A percentile compares a stretch with the other conserved stretches of the same genome.
phyloP scores from a whole-genome alignment of 2,329 filamentous ascomycete species.

The Aspergillus unguis region DNA sequence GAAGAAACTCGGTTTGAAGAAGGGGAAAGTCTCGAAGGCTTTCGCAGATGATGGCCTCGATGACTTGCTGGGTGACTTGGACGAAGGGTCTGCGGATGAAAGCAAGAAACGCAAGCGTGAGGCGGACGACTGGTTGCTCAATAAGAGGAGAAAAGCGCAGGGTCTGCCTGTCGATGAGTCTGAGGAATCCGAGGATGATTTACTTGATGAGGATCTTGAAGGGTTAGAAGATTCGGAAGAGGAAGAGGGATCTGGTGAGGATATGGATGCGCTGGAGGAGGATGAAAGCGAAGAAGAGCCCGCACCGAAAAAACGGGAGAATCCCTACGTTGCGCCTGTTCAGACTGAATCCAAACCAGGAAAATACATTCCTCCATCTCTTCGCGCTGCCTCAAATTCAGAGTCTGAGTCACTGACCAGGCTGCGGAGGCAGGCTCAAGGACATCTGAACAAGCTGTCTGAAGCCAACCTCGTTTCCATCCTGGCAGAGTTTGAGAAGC shows the following conservation, averaged over 20 bases:
- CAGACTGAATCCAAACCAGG: constrained; percentile 49
- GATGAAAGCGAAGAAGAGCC: constrained; percentile 42
- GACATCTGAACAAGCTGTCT: constrained; percentile 86
- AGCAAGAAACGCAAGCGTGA: constrained; percentile 59
- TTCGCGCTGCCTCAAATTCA: constrained; percentile 62
- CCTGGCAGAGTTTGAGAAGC: constrained; percentile 71
- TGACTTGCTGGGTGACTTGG: constrained; percentile 69
- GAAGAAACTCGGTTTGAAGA: constrained; percentile 78
- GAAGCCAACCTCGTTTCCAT: constrained; percentile 87
- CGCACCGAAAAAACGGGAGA: constrained; percentile 61
- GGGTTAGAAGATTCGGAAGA: constrained; percentile 27
- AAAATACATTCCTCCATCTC: constrained; percentile 84
- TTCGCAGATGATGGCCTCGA: constrained; percentile 81
- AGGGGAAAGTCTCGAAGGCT: constrained; percentile 68
- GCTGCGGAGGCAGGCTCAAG: constrained; percentile 77
- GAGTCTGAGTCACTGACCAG: constrained; percentile 66
- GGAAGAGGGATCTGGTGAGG: constrained; percentile 25
- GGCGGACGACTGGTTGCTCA: constrained; percentile 58
- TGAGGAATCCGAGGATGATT: constrained; percentile 27
- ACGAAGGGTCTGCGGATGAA: constrained; percentile 51
- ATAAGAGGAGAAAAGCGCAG: constrained; percentile 55
- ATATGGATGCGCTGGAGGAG: constrained; percentile 21
- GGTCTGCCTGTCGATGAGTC: constrained; percentile 23
- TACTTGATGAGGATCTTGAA: constrained; percentile 27
- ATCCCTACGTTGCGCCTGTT: constrained; percentile 80